phyloP scores from a whole-genome alignment of 164 flowering plant species.

The Stephania cephalantha region DNA sequence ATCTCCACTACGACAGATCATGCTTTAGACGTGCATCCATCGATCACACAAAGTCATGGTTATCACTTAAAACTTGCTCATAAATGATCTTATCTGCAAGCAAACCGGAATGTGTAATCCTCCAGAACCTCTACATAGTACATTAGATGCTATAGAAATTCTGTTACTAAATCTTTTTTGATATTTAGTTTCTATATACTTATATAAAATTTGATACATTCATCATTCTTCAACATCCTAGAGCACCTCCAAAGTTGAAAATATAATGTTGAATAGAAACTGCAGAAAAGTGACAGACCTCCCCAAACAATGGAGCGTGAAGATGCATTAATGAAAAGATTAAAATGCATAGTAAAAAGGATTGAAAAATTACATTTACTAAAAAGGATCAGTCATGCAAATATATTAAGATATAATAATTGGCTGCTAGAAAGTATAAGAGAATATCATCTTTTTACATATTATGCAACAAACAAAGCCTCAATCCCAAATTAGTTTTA shows the following conservation, averaged over 20 bases:
- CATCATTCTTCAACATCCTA: conserved; percentile 74
- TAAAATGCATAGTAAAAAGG: background rate
- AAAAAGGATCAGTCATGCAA: background rate
- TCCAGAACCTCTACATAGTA: too few relatives aligned
- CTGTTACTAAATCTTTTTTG: too few relatives aligned
- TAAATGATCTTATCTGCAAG: too few relatives aligned
- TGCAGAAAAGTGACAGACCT: background rate
- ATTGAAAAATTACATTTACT: background rate
- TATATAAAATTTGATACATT: conserved; percentile 25
- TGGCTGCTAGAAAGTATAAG: background rate
- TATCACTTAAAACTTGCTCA: too few relatives aligned
- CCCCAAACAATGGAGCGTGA: background rate
- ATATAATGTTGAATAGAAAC: background rate
- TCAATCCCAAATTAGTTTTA: too few relatives aligned
- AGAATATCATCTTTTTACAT: background rate
- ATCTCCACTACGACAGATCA: background rate
- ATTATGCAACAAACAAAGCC: too few relatives aligned
- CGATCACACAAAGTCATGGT: too few relatives aligned
- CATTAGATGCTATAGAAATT: too few relatives aligned
- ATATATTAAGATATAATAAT: background rate
- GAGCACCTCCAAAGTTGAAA: conserved; percentile 52
- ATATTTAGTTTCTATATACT: too few relatives aligned
- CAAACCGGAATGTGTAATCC: too few relatives aligned
- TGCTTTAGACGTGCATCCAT: background rate
- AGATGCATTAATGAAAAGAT: background rate